Base-by-base conservation (phyloP, 345 rosid genomes). In the Euphorbia lathyris region DNA sequence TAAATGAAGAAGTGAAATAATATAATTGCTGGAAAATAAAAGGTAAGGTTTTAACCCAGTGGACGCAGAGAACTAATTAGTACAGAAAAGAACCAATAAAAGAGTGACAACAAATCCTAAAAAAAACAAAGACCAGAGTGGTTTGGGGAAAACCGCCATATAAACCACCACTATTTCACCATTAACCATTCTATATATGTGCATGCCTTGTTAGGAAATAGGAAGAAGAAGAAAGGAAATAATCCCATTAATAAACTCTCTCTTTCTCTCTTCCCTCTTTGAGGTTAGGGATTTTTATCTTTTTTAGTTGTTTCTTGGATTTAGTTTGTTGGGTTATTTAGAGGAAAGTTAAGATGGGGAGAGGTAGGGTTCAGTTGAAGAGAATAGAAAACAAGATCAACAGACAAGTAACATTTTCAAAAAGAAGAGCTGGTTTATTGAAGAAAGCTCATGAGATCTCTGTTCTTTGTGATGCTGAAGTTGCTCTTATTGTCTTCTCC, bases 361-460 rank as follows among this genome's bases (percentile, higher is more conserved):
- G 94, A 71, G 94, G 92, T 82, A 85, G 91, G 87, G 95, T 89
- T 89, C 91, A 89, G 82, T 36, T 89, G 86, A 89, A 84, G 90
- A 84, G 91, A 76, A 87, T 89, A 65, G 94, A 88, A 79, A 88
- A 88, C 86, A 88, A 86, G 84, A 88, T 88, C 84, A 88, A 88
- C 77, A 67, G 89, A 56, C 93, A 88, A 58, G 93, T 89, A 47
- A 89, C 95, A 23, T 89, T 89, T 74, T 87, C 96, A 9, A 89
- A 89, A 77, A 84, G 96, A 73, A 83, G 90, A 78, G 83, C 55
- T 73, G 96, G 96, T 9, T 78, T 89, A 77, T 40, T 86, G 84
- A 89, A 89, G 91, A 89, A 89, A 77, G 94, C 94, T 77, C 88
- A 89, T 77, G 94, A 89, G 87, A 85, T 89, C 88, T 88, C 93